phyloP scores from a whole-genome alignment of 805 yeast genomes.

The Saccharomycopsis synnaedendra region DNA sequence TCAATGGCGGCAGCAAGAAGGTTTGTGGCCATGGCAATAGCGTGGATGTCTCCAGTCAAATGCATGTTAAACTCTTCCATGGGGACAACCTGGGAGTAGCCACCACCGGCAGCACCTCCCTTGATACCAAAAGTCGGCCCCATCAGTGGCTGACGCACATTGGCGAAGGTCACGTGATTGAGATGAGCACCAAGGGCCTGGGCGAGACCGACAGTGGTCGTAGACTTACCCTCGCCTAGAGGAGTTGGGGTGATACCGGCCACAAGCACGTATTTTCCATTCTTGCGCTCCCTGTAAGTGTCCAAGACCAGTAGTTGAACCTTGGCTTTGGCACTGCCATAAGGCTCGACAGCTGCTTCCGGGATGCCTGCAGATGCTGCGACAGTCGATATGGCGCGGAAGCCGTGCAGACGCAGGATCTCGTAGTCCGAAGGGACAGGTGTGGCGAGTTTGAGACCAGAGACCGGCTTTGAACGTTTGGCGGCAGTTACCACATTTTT shows the following conservation, averaged over 20 bases:
- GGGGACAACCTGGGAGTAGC: slow-evolving; percentile 78
- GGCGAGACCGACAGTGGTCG: slow-evolving; percentile 74
- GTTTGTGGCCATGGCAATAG: slow-evolving; percentile 74
- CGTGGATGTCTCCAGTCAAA: slow-evolving; percentile 79
- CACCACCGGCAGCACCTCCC: slow-evolving; percentile 91
- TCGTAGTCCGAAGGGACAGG: slow-evolving; percentile 80
- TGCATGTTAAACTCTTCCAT: slow-evolving; percentile 86
- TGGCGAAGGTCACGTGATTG: slow-evolving; percentile 59
- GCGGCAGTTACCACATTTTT: slow-evolving; percentile 66
- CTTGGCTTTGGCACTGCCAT: slow-evolving; percentile 69
- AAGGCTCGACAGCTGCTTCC: slow-evolving; percentile 60
- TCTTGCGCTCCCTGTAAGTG: slow-evolving; percentile 44
- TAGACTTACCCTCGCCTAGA: slow-evolving; percentile 76
- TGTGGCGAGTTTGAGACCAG: slow-evolving; percentile 44
- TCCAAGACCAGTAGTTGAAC: slow-evolving; percentile 53
- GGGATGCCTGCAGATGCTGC: slow-evolving; percentile 61
- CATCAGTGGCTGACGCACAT: slow-evolving; percentile 82
- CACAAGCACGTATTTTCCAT: slow-evolving; percentile 66
- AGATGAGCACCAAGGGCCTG: slow-evolving; percentile 75
- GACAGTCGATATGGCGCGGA: slow-evolving; percentile 56
- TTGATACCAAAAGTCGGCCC: slow-evolving; percentile 84
- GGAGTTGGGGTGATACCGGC: slow-evolving; percentile 86
- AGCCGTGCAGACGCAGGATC: slow-evolving; percentile 65
- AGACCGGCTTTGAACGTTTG: slow-evolving; percentile 25
- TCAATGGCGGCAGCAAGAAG: slow-evolving; percentile 78